Conservation (phyloP, 2,329 filamentous ascomycete genomes). For the Aspergillus oerlinghausenensis region DNA sequence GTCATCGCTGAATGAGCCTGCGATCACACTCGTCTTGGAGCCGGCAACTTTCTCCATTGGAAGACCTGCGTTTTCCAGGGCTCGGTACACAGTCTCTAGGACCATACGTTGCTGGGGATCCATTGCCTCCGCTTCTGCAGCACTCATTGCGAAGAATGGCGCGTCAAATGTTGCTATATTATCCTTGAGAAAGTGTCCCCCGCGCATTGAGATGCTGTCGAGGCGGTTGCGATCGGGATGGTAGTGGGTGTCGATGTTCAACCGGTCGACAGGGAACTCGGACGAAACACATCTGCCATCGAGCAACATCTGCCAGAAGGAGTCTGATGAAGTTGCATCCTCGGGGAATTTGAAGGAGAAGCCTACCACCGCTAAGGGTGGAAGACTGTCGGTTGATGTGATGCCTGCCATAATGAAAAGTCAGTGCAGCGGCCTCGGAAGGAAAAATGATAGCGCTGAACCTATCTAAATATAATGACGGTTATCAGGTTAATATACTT, state of each 20-base stretch:
- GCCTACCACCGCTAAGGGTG: slow-evolving; percentile 19
- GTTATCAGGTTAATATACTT: neutral
- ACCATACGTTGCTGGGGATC: slow-evolving; percentile 30
- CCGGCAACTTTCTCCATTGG: slow-evolving; percentile 24
- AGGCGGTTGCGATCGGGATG: slow-evolving; percentile 15
- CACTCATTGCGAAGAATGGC: slow-evolving; percentile 26
- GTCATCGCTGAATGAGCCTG: slow-evolving; percentile 27
- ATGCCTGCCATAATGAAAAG: neutral
- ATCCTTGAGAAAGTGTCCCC: slow-evolving; percentile 19
- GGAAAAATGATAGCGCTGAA: neutral
- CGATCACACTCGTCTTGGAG: slow-evolving; percentile 30
- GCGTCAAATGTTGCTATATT: slow-evolving; percentile 28
- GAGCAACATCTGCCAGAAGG: slow-evolving; percentile 20
- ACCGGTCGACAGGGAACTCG: slow-evolving; percentile 20
- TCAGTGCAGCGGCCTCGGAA: neutral
- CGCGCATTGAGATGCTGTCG: slow-evolving; percentile 6
- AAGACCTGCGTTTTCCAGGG: slow-evolving; percentile 24
- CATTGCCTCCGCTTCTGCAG: slow-evolving; percentile 23
- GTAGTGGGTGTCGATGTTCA: slow-evolving; percentile 22
- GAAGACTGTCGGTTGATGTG: neutral
- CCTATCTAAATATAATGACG: neutral
- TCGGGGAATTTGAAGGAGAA: slow-evolving; percentile 17
- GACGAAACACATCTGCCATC: slow-evolving; percentile 14
- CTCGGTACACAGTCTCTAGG: slow-evolving; percentile 26
- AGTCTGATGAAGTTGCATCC: slow-evolving; percentile 13